phyloP scores from a whole-genome alignment of 2,329 filamentous ascomycete species.

The Rugonectria rugulosa region DNA sequence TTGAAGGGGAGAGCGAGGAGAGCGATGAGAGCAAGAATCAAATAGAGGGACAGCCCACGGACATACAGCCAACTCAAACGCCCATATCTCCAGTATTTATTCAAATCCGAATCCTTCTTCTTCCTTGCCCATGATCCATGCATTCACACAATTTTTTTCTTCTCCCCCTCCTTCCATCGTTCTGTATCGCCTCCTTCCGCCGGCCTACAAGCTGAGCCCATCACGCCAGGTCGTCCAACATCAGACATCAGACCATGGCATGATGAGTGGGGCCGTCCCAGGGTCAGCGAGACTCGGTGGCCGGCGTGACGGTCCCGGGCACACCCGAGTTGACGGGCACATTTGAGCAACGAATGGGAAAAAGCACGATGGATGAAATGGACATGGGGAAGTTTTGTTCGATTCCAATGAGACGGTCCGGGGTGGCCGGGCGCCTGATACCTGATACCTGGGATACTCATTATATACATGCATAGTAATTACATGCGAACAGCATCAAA shows the following conservation, averaged over 20 bases:
- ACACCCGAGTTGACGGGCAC: constrained; percentile 30
- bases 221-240: constrained; percentile 40
- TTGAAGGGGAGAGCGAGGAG: neutral
- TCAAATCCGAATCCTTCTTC: constrained; percentile 18
- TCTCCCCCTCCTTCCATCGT: constrained; percentile 14
- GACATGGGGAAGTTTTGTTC: neutral
- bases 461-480: too few species aligned
- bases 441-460: neutral
- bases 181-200: constrained; percentile 40
- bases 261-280: constrained; percentile 39
- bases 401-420: neutral
- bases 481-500: too few species aligned
- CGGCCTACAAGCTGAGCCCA: constrained; percentile 33
- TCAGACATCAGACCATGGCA: constrained; percentile 40
- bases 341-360: neutral
- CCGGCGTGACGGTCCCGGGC: constrained; percentile 32
- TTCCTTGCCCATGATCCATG: constrained; percentile 13
- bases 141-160: constrained; percentile 19
- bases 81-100: constrained; percentile 35
- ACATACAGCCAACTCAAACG: constrained; percentile 11
- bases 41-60: constrained; percentile 11
- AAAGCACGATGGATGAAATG: neutral
- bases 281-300: constrained; percentile 33
- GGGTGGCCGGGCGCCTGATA: constrained; percentile 5
- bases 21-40: constrained; percentile 4